phyloP scores from a whole-genome alignment of 345 rosid species.

The Ricinus communis region DNA sequence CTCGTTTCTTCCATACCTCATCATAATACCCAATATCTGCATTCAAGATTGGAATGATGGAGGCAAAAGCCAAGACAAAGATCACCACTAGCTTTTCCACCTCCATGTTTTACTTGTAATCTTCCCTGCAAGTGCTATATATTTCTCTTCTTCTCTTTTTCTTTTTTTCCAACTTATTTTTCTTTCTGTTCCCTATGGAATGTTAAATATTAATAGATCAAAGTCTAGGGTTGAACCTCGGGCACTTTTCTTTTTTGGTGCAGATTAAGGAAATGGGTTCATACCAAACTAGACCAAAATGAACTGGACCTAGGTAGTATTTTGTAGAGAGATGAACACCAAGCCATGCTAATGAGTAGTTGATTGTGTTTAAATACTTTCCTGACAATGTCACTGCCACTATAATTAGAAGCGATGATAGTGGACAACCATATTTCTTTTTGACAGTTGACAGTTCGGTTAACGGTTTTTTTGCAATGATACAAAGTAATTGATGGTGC shows the following conservation, averaged over 20 bases:
- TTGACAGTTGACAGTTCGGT: background rate
- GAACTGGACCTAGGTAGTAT: conserved; percentile 10
- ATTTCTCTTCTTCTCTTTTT: too few relatives aligned
- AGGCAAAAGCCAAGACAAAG: conserved; percentile 27
- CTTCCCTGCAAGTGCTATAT: too few relatives aligned
- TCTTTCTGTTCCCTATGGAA: background rate
- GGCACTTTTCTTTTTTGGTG: background rate
- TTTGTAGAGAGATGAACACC: background rate
- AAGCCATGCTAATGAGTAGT: background rate
- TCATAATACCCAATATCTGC: conserved; percentile 34
- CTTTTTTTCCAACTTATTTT: background rate
- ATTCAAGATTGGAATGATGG: conserved; percentile 23
- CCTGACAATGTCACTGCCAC: background rate
- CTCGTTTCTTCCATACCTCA: conserved; percentile 42
- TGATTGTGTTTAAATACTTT: background rate
- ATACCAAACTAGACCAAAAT: conserved; percentile 17
- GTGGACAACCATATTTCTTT: conserved; percentile 2
- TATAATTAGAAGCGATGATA: conserved; percentile 11
- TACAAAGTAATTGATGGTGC: background rate
- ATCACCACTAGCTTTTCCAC: conserved; percentile 17
- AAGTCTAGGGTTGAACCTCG: conserved; percentile 22
- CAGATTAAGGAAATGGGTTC: conserved; percentile 1
- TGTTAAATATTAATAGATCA: background rate
- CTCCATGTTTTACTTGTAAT: too few relatives aligned
- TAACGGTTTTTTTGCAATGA: background rate